Evolutionary conservation across 192 early-diverging fungal species (phyloP), one percentile per base, ranked within the genome.

Genomic region (Jimgerdemannia flammicorona): DNA sequence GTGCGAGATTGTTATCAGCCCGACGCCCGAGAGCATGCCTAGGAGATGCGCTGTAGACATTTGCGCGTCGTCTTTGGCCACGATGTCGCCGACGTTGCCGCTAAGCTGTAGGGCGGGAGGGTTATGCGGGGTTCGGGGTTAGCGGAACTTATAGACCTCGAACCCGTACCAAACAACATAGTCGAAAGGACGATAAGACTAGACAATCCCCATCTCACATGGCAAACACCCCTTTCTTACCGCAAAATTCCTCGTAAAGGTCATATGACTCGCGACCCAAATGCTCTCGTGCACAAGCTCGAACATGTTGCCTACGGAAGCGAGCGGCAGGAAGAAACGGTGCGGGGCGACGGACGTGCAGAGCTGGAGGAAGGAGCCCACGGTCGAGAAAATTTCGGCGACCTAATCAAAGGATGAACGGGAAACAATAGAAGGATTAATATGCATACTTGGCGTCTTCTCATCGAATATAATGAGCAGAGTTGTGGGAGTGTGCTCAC

Each of bases 61-160:
- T 80, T 92, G 91, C 42, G 88, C 82, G 72, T 92, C 91, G 77
- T 92, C 91, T 68, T 92, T 92, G 3, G 90, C 89, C 4, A 91
- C 89, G 70, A 92, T 83, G 70, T 92, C 91, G 18, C 90, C 91
- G 54, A 92, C 86, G 79, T 92, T 92, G 19, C 91, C 91, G 79
- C 85, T 85, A 44, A 87, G 77, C 73, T 85, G 44, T 67, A 70
- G 64, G 40, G 64, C 1, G 29, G 29, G 29, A 29, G 29, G 29
- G n/a, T n/a, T n/a, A n/a, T n/a, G n/a, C n/a, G n/a, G n/a, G n/a
- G 29, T 29, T 29, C 29, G 29, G 29, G 29, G 29, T 29, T 29
- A 29, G 29, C 29, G 1, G 29, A 29, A 29, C 29, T 1, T 29
- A 29, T 29, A 29, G 29, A 29, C 29, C 29, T 29, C 29, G 29